Evolutionary conservation across 768 basidiomycete species (phyloP).

Genomic region (Pleurotus platypus): DNA sequence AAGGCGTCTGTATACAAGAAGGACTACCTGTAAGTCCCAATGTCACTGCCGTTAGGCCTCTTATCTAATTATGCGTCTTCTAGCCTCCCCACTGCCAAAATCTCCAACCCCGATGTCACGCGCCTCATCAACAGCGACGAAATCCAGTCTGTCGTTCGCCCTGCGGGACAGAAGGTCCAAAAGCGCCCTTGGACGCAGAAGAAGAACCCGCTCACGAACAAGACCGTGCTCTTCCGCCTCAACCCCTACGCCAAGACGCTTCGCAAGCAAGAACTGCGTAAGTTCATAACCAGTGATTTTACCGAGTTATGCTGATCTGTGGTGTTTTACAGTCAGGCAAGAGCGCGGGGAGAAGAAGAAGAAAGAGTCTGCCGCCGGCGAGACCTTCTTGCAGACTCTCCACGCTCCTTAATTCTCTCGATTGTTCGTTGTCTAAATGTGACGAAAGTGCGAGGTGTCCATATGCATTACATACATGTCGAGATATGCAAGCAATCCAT

Average conservation of each 20-base stretch:
- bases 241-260: slow-evolving; percentile 98
- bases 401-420: slow-evolving; percentile 66
- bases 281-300: slow-evolving; percentile 28
- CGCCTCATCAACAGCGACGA: slow-evolving; percentile 97
- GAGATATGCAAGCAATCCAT: not conserved
- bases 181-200: slow-evolving; percentile 98
- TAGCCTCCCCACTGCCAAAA: slow-evolving; percentile 94
- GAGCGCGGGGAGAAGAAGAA: slow-evolving; percentile 52
- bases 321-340: slow-evolving; percentile 60
- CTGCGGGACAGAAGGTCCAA: slow-evolving; percentile 77
- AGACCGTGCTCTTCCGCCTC: slow-evolving; percentile 90
- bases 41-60: not conserved
- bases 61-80: not conserved
- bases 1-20: slow-evolving; percentile 85
- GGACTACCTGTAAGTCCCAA: slow-evolving; percentile 67
- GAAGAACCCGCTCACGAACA: slow-evolving; percentile 98
- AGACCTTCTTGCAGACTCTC: slow-evolving; percentile 81
- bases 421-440: not conserved
- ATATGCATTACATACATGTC: not conserved
- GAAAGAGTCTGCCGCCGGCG: slow-evolving; percentile 60
- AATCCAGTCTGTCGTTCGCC: slow-evolving; percentile 95
- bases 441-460: not conserved
- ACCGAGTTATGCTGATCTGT: not conserved
- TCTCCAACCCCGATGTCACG: slow-evolving; percentile 94
- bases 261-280: slow-evolving; percentile 84